Evolutionary conservation across 768 basidiomycete species (phyloP).

Genomic region (Calocybe cyanea): DNA sequence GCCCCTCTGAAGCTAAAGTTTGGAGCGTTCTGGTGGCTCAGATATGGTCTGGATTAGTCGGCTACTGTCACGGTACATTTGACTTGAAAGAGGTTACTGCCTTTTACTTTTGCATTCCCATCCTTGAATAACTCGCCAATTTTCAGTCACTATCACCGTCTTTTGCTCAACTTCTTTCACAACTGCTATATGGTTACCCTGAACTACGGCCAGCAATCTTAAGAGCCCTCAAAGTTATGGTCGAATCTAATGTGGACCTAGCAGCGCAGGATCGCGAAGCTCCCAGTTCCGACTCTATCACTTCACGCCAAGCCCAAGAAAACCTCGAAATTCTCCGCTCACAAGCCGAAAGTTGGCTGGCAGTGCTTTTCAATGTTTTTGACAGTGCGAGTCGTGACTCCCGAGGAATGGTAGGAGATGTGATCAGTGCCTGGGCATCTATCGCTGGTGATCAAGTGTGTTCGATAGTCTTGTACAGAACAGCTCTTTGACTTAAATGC

Average conservation of each 20-base stretch:
- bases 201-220: slow-evolving; percentile 80
- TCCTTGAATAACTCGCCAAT: not conserved
- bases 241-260: slow-evolving; percentile 71
- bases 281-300: slow-evolving; percentile 31
- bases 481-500: not conserved
- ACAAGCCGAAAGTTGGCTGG: slow-evolving; percentile 90
- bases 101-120: too few species aligned
- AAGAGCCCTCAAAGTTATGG: slow-evolving; percentile 72
- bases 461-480: slow-evolving; percentile 2
- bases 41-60: slow-evolving; percentile 87
- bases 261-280: slow-evolving; percentile 34
- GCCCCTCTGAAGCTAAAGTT: slow-evolving; percentile 85
- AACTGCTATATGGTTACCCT: slow-evolving; percentile 87
- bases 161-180: slow-evolving; percentile 79
- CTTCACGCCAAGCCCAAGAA: slow-evolving; percentile 53
- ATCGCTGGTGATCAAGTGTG: slow-evolving; percentile 71
- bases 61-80: slow-evolving; percentile 81
- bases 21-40: slow-evolving; percentile 94
- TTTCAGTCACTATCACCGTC: slow-evolving; percentile 58
- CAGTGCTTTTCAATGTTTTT: slow-evolving; percentile 97
- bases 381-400: slow-evolving; percentile 74
- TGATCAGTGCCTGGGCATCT: slow-evolving; percentile 80
- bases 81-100: slow-evolving; percentile 65
- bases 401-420: slow-evolving; percentile 79
- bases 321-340: slow-evolving; percentile 71